These are phyloP conservation scores for Eustoma russellianum DNA, from an alignment of 257 asterid genomes.

Conservation along the genomic window DNA sequence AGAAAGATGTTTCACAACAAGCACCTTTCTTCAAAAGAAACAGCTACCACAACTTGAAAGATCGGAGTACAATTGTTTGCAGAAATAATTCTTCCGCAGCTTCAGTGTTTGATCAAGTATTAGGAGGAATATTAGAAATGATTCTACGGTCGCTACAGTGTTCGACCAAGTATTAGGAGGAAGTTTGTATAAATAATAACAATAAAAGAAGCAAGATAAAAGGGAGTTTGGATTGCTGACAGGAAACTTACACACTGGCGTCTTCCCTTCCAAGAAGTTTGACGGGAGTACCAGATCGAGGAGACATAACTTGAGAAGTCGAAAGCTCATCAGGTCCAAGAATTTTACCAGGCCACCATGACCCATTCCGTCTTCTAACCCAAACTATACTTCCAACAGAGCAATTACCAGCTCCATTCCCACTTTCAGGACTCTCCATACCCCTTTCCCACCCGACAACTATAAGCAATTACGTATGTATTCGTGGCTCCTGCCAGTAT, in stretches of 20 bases:
- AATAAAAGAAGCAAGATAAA: too few relatives aligned
- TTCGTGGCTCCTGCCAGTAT: not conserved
- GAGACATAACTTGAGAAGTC: constrained; percentile 73
- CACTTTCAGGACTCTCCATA: constrained; percentile 84
- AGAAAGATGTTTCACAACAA: too few relatives aligned
- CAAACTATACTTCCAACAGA: constrained; percentile 96
- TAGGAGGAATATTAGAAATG: not conserved
- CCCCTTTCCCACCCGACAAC: constrained; percentile 2
- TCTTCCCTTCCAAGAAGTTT: constrained; percentile 99
- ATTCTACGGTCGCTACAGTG: not conserved
- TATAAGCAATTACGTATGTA: constrained; percentile 6
- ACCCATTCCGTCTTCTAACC: constrained; percentile 97
- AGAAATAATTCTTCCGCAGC: not conserved
- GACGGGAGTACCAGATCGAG: constrained; percentile 98
- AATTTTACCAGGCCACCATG: constrained; percentile 99
- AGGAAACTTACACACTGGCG: constrained; percentile 87
- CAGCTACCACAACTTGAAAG: too few relatives aligned
- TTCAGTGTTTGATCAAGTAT: not conserved
- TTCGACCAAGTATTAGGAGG: not conserved
- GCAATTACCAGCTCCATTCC: constrained; percentile 50
- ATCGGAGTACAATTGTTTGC: too few relatives aligned
- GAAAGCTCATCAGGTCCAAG: constrained; percentile 86
- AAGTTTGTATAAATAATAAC: not conserved
- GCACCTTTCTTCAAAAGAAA: too few relatives aligned
- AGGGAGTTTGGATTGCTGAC: not conserved